Evolutionary conservation across 306 rosid species (phyloP).

Genomic region (Prunus mira): DNA sequence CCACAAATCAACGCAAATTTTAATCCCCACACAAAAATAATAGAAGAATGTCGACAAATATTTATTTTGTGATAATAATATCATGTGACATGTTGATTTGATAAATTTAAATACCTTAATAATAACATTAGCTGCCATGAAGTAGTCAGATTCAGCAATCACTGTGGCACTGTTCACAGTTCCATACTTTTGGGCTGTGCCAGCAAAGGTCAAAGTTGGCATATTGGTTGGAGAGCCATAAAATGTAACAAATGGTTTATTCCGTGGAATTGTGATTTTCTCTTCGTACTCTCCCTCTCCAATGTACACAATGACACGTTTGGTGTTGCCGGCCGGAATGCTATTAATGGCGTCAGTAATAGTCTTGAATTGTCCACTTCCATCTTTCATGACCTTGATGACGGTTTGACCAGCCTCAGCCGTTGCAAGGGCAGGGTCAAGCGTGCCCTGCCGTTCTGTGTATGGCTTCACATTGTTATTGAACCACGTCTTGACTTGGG

Average conservation of each 20-base stretch:
- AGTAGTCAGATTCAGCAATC: conserved; percentile 34
- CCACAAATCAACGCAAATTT: neutral
- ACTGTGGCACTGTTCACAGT: conserved; percentile 60
- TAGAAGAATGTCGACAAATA: neutral
- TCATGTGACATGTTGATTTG: neutral
- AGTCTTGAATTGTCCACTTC: conserved; percentile 50
- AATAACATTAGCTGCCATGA: conserved; percentile 37
- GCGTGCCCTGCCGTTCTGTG: neutral
- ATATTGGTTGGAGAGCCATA: conserved; percentile 27
- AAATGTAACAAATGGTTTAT: conserved; percentile 48
- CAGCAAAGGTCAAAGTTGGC: conserved; percentile 41
- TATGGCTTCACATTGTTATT: conserved; percentile 15
- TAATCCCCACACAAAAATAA: too few relatives aligned
- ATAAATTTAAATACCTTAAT: conserved; percentile 16
- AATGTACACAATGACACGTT: conserved; percentile 47
- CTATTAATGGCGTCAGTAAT: conserved; percentile 44
- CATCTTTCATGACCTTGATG: conserved; percentile 42
- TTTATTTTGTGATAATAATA: neutral
- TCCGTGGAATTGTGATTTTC: conserved; percentile 40
- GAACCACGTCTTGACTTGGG: conserved; percentile 41
- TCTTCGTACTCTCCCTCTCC: conserved; percentile 53
- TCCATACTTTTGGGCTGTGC: conserved; percentile 43
- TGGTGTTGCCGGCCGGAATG: conserved; percentile 42
- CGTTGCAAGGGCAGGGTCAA: conserved; percentile 36
- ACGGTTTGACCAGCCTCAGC: conserved; percentile 40